phyloP scores from a whole-genome alignment of 208 protist genomes.

The Acanthamoeba royreba region DNA sequence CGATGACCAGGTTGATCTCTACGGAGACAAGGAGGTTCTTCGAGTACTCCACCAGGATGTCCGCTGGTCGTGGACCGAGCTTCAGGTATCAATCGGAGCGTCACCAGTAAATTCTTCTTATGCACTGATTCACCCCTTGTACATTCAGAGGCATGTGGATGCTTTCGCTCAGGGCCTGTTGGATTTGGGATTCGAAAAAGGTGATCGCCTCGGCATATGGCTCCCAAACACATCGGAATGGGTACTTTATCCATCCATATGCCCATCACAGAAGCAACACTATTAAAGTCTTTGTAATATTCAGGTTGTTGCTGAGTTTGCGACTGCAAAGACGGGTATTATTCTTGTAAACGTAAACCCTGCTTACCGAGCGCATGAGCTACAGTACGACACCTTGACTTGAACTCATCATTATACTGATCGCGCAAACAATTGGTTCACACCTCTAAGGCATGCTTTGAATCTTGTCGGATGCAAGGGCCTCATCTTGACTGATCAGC shows the following conservation, averaged over 20 bases:
- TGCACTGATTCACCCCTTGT: background rate
- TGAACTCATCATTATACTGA: background rate
- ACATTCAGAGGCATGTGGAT: conserved; percentile 34
- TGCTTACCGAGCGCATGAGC: conserved; percentile 66
- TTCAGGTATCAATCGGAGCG: conserved; percentile 5
- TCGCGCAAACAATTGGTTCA: background rate
- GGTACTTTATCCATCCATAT: background rate
- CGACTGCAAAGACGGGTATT: conserved; percentile 67
- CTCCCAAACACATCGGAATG: conserved; percentile 75
- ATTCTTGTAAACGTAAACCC: conserved; percentile 81
- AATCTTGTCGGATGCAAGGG: conserved; percentile 69
- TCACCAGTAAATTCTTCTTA: background rate
- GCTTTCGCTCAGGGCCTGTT: conserved; percentile 61
- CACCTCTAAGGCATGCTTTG: conserved; percentile 57
- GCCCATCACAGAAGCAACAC: background rate
- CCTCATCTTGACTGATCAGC: conserved; percentile 55
- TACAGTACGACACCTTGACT: conserved; percentile 30
- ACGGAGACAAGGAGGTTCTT: background rate
- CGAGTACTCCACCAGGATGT: conserved; percentile 50
- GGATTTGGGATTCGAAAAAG: conserved; percentile 66
- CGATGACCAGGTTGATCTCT: conserved; percentile 40
- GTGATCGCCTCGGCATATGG: conserved; percentile 80
- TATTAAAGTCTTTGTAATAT: background rate
- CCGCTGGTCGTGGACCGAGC: conserved; percentile 44
- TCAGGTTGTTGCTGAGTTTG: conserved; percentile 62